Evolutionary conservation across 164 flowering plant species (phyloP).

Genomic region (Nymphaea colorata): DNA sequence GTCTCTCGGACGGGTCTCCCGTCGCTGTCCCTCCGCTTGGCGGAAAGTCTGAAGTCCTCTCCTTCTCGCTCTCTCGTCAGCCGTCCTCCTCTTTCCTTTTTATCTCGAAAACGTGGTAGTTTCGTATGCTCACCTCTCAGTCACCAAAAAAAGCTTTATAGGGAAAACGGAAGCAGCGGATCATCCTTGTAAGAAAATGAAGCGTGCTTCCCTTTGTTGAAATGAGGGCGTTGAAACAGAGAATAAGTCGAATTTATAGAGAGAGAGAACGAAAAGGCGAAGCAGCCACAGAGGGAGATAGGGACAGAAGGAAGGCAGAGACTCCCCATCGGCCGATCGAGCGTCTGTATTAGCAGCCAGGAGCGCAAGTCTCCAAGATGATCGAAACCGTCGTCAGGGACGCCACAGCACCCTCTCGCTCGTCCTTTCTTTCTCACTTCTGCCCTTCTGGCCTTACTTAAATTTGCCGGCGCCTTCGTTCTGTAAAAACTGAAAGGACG

Average conservation of each 20-base stretch:
- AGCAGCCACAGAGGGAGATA: background rate
- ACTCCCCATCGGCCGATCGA: background rate
- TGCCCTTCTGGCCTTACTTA: conserved; percentile 1
- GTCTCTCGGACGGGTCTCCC: conserved; percentile 5
- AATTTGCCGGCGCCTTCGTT: background rate
- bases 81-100: background rate
- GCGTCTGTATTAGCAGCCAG: too few species aligned
- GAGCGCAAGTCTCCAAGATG: conserved; percentile 1
- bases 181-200: too few species aligned
- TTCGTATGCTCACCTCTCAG: background rate
- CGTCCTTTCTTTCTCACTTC: conserved; percentile 1
- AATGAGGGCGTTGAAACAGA: background rate
- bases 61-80: background rate
- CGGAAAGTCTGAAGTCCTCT: background rate
- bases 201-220: background rate
- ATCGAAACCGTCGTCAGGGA: background rate
- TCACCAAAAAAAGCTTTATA: background rate
- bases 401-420: background rate
- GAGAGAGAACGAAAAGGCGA: background rate
- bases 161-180: too few species aligned
- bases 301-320: background rate
- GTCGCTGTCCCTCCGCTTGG: background rate
- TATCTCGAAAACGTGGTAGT: background rate
- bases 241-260: background rate
- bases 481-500: too few species aligned